Base-by-base conservation (phyloP, 768 basidiomycete genomes). In the Amanita pallidorosea region DNA sequence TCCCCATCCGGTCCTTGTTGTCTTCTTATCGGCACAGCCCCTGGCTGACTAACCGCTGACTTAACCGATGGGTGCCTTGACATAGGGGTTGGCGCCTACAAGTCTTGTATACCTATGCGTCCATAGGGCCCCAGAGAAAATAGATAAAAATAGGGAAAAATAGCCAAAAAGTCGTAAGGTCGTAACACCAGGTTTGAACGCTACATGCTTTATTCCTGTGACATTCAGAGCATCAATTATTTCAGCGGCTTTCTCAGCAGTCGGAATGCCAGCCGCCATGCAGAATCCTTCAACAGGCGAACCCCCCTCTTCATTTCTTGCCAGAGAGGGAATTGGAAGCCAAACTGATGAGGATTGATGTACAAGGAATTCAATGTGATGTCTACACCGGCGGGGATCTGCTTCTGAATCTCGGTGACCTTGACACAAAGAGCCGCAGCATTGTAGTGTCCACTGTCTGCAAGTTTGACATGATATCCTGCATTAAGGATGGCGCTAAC, bases 181-280 rank as follows among this genome's bases (percentile, higher is more conserved):
- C n/a, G n/a, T n/a, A n/a, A n/a, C n/a, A n/a, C 96, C 95, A 20
- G 96, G 96, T 73, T 99, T 99, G 81, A 98, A 96, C 0, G 93
- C 79, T 55, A 99, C 82, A 63, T 99, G 96, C 68, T 87, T 89
- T 67, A 98, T 95, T 20, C 95, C 95, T 46, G 88, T 86, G 29
- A 64, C 68, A 58, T 77, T 78, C 44, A 99, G 71, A 3, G 83
- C 89, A 12, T 74, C 80, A 56, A 98, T 96, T 68, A 99, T 97
- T 68, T 98, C 95, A 41, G 84, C 84, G 2, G 95, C 94, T 69
- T 98, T 99, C 69, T 98, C 96, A 2, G 91, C 90, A 58, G 79
- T 88, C 7, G 96, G 96, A 58, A 99, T 89, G 61, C 95, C 96
- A 42, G 96, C 96, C 36, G 95, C 96, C 53, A 98, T 90, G 63